Percentiles rank a stretch among this genome's conserved stretches.
Evolutionary conservation across 352 stramenopile species (phyloP).

Genomic region (Pythium vanterpoolii): DNA sequence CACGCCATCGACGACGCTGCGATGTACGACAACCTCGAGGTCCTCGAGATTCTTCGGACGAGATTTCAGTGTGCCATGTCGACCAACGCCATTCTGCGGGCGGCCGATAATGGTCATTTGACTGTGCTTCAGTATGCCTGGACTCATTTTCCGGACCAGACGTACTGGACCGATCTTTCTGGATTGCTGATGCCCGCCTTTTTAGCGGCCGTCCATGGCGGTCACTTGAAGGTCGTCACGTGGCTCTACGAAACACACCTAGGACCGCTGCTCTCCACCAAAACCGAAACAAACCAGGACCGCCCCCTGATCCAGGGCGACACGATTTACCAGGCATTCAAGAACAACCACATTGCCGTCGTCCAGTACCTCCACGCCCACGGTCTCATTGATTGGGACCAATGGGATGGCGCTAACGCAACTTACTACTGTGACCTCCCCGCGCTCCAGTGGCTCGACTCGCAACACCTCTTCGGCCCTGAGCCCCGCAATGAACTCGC

Average conservation of each 20-base stretch:
- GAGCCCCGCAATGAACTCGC: conserved; percentile 13
- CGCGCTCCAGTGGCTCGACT: conserved; percentile 8
- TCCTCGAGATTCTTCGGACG: conserved; percentile 15
- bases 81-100: conserved; percentile 6
- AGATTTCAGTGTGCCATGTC: not conserved
- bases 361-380: conserved; percentile 11
- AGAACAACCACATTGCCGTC: not conserved
- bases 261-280: not conserved
- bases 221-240: conserved; percentile 11
- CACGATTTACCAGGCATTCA: conserved; percentile 10
- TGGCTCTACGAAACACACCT: conserved; percentile 26
- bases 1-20: conserved; percentile 33
- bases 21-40: conserved; percentile 24
- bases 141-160: not conserved
- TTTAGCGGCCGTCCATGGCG: conserved; percentile 5
- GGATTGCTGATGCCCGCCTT: conserved; percentile 12
- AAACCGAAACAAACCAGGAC: not conserved
- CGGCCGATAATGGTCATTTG: conserved; percentile 14
- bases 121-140: conserved; percentile 5
- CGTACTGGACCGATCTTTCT: conserved; percentile 25
- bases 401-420: conserved; percentile 17
- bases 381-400: conserved; percentile 14
- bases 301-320: conserved; percentile 1
- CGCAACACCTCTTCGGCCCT: conserved; percentile 2
- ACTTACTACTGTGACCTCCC: conserved; percentile 12